Percentiles rank a stretch among this genome's conserved stretches.
These are phyloP conservation scores for Dactylellina haptotyla DNA, from an alignment of 2,329 filamentous ascomycete species.

Conservation along the genomic window DNA sequence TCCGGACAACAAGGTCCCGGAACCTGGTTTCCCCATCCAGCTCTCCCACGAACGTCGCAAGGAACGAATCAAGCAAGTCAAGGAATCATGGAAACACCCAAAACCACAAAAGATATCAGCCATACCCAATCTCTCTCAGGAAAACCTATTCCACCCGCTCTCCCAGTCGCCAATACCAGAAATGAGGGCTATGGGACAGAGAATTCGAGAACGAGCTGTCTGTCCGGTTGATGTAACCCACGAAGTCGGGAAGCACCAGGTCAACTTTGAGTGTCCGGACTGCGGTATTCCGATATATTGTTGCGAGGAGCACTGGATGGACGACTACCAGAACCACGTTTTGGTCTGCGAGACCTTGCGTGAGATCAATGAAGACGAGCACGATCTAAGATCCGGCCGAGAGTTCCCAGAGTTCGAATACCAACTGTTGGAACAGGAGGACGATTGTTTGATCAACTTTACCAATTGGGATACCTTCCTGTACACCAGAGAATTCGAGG, in stretches of 20 bases:
- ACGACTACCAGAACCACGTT: constrained; percentile 92
- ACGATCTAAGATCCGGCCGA: constrained; percentile 88
- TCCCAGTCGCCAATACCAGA: constrained; percentile 86
- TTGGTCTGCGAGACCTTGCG: constrained; percentile 90
- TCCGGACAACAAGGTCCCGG: constrained; percentile 36
- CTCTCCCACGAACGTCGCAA: constrained; percentile 20
- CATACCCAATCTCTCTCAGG: constrained; percentile 68
- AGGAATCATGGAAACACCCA: constrained; percentile 45
- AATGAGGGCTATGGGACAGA: constrained; percentile 86
- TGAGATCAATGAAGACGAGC: constrained; percentile 97
- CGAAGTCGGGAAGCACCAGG: constrained; percentile 77
- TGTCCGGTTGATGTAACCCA: constrained; percentile 91
- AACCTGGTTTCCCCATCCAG: constrained; percentile 37
- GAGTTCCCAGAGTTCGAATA: constrained; percentile 95
- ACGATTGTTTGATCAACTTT: constrained; percentile 94
- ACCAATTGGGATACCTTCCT: constrained; percentile 98
- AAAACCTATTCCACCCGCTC: constrained; percentile 94
- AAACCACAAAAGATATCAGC: constrained; percentile 16
- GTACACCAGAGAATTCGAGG: constrained; percentile 89
- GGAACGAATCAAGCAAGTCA: constrained; percentile 30
- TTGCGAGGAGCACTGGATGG: constrained; percentile 92
- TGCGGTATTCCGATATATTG: constrained; percentile 95
- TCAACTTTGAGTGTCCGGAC: constrained; percentile 93
- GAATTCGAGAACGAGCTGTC: constrained; percentile 91
- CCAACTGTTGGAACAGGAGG: constrained; percentile 80